phyloP scores from a whole-genome alignment of 345 rosid species.

The Linum trigynum region DNA sequence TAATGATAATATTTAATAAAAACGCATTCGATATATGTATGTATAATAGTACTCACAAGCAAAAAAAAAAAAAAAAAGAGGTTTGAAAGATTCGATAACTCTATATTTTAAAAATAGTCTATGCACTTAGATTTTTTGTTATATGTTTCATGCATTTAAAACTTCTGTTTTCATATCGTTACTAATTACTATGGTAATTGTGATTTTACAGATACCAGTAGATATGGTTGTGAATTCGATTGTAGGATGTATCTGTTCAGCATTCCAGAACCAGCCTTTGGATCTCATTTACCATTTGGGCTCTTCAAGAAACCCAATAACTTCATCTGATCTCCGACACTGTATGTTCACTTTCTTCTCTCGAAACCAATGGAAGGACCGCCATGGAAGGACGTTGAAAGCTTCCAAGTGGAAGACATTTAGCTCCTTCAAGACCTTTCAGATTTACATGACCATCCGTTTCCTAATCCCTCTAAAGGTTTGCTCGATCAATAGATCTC shows the following conservation, averaged over 20 bases:
- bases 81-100: too few species aligned
- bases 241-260: constrained; percentile 29
- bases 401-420: neutral
- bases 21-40: too few species aligned
- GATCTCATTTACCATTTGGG: neutral
- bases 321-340: neutral
- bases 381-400: neutral
- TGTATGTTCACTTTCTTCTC: neutral
- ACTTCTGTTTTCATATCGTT: too few species aligned
- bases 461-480: neutral
- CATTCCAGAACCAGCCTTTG: constrained; percentile 13
- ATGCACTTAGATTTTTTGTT: too few species aligned
- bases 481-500: too few species aligned
- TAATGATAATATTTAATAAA: too few species aligned
- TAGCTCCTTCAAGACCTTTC: neutral
- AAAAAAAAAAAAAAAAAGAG: too few species aligned
- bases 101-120: too few species aligned
- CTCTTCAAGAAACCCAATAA: constrained; percentile 8
- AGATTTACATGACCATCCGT: neutral
- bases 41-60: too few species aligned
- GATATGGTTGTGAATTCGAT: constrained; percentile 44
- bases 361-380: neutral
- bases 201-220: constrained; percentile 32
- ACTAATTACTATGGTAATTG: too few species aligned
- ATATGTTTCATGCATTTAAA: too few species aligned